phyloP scores from a whole-genome alignment of 31 red algal species.

The Odonthalia washingtoniensis region DNA sequence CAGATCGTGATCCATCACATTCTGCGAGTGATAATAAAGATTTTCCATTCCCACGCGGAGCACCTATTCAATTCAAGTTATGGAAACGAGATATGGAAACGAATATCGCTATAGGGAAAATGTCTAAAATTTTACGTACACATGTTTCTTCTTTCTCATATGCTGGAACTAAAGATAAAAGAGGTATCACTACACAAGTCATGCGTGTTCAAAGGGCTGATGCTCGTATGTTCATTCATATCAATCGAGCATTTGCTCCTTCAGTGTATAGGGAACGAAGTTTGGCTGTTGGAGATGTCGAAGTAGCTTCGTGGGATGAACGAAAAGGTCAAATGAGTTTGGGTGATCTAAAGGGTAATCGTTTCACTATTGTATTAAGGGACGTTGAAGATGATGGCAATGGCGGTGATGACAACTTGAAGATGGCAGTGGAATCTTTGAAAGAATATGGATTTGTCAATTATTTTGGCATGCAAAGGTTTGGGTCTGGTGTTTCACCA shows the following conservation, averaged over 20 bases:
- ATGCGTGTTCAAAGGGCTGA: constrained; percentile 71
- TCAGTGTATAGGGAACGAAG: constrained; percentile 11
- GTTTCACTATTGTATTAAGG: constrained; percentile 85
- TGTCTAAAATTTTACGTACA: constrained; percentile 32
- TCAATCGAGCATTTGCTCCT: constrained; percentile 40
- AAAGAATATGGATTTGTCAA: constrained; percentile 84
- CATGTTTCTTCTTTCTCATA: constrained; percentile 35
- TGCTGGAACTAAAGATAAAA: constrained; percentile 96
- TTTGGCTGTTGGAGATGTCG: constrained; percentile 53
- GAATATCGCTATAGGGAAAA: constrained; percentile 47
- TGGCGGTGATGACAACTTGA: constrained; percentile 11
- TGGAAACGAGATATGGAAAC: constrained; percentile 53
- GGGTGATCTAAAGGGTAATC: constrained; percentile 82
- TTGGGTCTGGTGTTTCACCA: constrained; percentile 79
- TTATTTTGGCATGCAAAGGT: constrained; percentile 96
- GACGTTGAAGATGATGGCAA: constrained; percentile 38
- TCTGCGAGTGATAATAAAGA: constrained; percentile 59
- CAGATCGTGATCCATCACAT: constrained; percentile 21
- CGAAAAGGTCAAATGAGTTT: constrained; percentile 48
- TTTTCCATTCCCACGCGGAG: constrained; percentile 26
- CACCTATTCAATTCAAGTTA: constrained; percentile 31
- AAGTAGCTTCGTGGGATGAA: neutral
- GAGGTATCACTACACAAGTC: constrained; percentile 89
- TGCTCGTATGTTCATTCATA: constrained; percentile 13
- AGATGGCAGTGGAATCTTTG: constrained; percentile 57